Evolutionary conservation across 1,139 yeast species (phyloP), one percentile per base, ranked within the genome.

Genomic region (Geotrichum carabidarum): DNA sequence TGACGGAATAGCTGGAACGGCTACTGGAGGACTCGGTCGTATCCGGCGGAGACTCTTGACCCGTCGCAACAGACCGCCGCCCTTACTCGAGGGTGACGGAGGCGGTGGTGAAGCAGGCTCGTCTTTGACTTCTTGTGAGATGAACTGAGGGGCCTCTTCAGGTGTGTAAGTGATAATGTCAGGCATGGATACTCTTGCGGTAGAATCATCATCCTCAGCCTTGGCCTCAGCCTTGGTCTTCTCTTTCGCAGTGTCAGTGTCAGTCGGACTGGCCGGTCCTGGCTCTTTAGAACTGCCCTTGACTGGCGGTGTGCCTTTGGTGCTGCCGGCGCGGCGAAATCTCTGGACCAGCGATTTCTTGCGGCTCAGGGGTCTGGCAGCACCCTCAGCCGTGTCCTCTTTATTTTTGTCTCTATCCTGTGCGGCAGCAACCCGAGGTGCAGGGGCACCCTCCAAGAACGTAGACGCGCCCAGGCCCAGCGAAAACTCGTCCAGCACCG

Each of bases 401-500:
- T 75, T 22, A 22, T 3, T 22, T 22, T 22, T 22, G 27, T 22
- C 27, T 51, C 74, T 73, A 48, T 63, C 75, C 53, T 74, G 73
- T 48, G 64, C 65, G 35, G 72, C 71, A 15, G 80, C 78, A 5
- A 71, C 72, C 14, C 74, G 72, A 32, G 95, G 84, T 2, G 97
- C 99, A 15, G 98, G 98, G 0, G 98, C 94, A 38, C 99, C 99
- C 69, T 93, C 98, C 61, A 93, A 70, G 68, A 93, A 93, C 0
- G 99, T 93, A 1, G 96, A 63, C 1, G 94, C 81, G 3, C 99
- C 99, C 51, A 93, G 77, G 1, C 99, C 99, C 55, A 85, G 78
- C 0, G 97, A 86, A 2, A 85, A 77, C 46, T 81, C 80, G 14
- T 99, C 99, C 68, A 91, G 96, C 14, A 91, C 80, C 27, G 87